These are phyloP conservation scores for Galerina marginata DNA, from an alignment of 768 basidiomycete species.

Conservation along the genomic window DNA sequence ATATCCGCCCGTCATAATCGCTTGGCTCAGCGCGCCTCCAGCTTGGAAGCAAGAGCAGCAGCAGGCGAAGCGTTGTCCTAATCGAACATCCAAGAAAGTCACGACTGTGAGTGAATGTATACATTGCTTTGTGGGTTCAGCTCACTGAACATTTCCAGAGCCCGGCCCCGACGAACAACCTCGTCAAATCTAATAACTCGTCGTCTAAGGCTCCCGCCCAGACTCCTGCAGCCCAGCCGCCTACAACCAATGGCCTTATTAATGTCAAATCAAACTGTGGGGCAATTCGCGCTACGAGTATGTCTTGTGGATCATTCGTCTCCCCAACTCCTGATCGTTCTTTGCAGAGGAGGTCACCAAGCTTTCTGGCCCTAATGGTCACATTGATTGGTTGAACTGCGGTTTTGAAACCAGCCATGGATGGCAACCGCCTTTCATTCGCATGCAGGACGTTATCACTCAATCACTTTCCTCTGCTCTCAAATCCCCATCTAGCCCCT, in stretches of 20 bases:
- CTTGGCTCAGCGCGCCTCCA: conserved; percentile 35
- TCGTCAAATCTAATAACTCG: conserved; percentile 10
- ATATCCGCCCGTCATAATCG: conserved; percentile 41
- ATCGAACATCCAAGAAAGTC: conserved; percentile 23
- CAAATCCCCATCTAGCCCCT: conserved; percentile 54
- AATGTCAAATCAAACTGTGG: conserved; percentile 50
- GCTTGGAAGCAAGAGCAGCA: conserved; percentile 21
- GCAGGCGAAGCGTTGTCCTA: conserved; percentile 28
- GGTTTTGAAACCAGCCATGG: conserved; percentile 65
- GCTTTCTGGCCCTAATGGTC: conserved; percentile 70
- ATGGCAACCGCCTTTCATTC: conserved; percentile 76
- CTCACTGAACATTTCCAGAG: conserved; percentile 1
- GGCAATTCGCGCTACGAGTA: conserved; percentile 54
- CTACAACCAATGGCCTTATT: conserved; percentile 33
- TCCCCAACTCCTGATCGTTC: not conserved
- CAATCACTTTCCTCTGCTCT: conserved; percentile 54
- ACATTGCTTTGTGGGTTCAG: conserved; percentile 3
- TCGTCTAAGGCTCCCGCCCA: conserved; percentile 12
- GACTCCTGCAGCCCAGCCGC: not conserved
- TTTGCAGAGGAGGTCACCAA: conserved; percentile 51
- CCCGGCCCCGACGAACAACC: conserved; percentile 9
- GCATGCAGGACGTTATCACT: conserved; percentile 53
- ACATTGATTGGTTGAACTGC: conserved; percentile 80
- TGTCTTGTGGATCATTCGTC: conserved; percentile 8
- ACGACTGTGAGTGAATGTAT: conserved; percentile 8